Conservation (phyloP, 108 stramenopile species). For the Nitzschia inconspicua region DNA sequence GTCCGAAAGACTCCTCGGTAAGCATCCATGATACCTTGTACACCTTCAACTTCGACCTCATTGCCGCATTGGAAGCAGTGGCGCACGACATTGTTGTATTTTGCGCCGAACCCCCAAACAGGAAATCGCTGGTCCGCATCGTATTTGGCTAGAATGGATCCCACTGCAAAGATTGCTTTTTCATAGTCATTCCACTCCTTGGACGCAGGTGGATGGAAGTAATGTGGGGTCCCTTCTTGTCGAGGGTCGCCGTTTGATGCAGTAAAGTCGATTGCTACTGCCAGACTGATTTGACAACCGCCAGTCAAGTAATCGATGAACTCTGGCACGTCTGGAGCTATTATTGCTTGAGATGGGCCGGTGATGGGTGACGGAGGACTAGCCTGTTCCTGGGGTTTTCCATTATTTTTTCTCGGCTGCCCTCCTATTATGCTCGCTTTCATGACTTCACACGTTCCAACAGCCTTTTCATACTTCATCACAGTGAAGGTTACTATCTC, state of each 20-base stretch:
- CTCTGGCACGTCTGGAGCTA: conserved; percentile 21
- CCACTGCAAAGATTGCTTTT: conserved; percentile 75
- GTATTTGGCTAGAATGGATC: conserved; percentile 76
- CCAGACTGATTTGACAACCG: conserved; percentile 69
- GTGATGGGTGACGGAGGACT: not conserved
- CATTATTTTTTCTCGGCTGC: not conserved
- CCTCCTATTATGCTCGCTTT: conserved; percentile 25
- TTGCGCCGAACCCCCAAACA: conserved; percentile 95
- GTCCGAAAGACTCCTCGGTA: conserved; percentile 74
- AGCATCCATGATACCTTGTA: conserved; percentile 84
- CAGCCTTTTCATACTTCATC: conserved; percentile 22
- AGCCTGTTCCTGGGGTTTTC: not conserved
- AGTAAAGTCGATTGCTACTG: conserved; percentile 93
- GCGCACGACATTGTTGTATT: conserved; percentile 78
- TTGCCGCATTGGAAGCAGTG: conserved; percentile 83
- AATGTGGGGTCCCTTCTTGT: conserved; percentile 73
- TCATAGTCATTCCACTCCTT: conserved; percentile 81
- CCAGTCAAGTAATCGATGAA: conserved; percentile 78
- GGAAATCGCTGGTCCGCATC: conserved; percentile 87
- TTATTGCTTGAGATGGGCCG: not conserved
- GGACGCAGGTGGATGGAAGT: conserved; percentile 55
- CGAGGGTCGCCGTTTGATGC: conserved; percentile 89
- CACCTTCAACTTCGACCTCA: conserved; percentile 69
- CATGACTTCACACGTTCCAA: conserved; percentile 31
- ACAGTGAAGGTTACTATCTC: conserved; percentile 25